Base-by-base conservation (phyloP, 257 asterid genomes). In the Vinca minor region DNA sequence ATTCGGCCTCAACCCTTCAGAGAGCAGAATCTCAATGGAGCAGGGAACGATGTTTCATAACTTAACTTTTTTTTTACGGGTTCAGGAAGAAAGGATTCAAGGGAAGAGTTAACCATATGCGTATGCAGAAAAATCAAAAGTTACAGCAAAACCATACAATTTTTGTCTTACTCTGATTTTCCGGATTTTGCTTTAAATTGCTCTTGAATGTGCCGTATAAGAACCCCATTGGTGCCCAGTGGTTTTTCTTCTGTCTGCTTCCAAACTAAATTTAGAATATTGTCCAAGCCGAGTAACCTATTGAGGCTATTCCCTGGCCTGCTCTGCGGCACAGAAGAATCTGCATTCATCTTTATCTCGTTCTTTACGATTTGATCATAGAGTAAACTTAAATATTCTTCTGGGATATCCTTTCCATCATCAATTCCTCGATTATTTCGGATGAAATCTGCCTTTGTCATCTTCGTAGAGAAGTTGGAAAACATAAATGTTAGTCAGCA, bases 391-490 rank as follows among this genome's bases (percentile, higher is more conserved):
- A 93, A 85, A 82, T 85, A 87, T 74, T 89, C 94, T 81, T 89
- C 98, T 6, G 94, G 79, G 64, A 93, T 81, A 72, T 93, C 98
- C 85, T 93, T 89, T 57, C 98, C 97, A 63, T 81, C 93, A 66
- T 93, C 89, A 17, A 93, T 93, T 61, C 98, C 98, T 50, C 98
- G 95, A 74, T 93, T 93, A 82, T 93, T 93, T 77, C 97, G 88
- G 77, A 93, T 81, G 81, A 93, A 93, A 79, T 89, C 98, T 77
- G 91, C 94, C 84, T 93, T 93, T 62, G 85, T 76, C 98, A 93
- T 93, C 98, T 92, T 72, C 64, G 76, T 13, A 68, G 65, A 65
- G 72, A 78, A 78, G 81, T 64, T 63, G 41, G 77, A 79, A 76
- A 63, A 52, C 42, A 74, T 55, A n/a, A 77, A 67, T 31, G 62